Percentiles rank a stretch among this genome's conserved stretches.
phyloP scores from a whole-genome alignment of 306 rosid species.

The Rubus idaeus region DNA sequence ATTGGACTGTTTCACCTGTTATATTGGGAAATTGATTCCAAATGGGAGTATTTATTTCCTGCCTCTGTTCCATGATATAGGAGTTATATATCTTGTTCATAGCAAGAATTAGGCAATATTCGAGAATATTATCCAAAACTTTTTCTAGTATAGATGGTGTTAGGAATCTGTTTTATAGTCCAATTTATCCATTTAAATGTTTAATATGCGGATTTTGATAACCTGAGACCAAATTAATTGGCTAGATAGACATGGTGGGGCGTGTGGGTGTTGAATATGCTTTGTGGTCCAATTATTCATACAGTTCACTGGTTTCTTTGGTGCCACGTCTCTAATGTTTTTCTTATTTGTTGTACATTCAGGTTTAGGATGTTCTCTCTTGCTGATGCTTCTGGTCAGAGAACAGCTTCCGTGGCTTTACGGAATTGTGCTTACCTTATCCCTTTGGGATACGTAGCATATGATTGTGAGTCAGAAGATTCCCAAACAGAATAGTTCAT shows the following conservation, averaged over 20 bases:
- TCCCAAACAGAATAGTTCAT: background rate
- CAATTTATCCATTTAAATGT: too few species aligned
- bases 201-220: too few species aligned
- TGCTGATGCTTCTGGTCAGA: conserved; percentile 73
- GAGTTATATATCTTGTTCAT: background rate
- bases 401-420: conserved; percentile 83
- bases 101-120: background rate
- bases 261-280: background rate
- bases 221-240: too few species aligned
- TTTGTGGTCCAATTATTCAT: background rate
- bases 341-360: conserved; percentile 25
- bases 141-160: background rate
- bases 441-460: conserved; percentile 94
- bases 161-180: too few species aligned
- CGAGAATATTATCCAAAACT: background rate
- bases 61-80: background rate
- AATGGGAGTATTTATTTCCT: background rate
- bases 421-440: conserved; percentile 81
- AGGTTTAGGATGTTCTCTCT: conserved; percentile 95
- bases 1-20: background rate
- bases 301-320: conserved; percentile 1
- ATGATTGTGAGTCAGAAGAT: conserved; percentile 74
- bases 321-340: conserved; percentile 10
- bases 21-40: background rate
- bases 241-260: background rate